Base-by-base conservation (phyloP, 371 early-diverging fungal species). In the Amoeboaphelidium occidentale region DNA sequence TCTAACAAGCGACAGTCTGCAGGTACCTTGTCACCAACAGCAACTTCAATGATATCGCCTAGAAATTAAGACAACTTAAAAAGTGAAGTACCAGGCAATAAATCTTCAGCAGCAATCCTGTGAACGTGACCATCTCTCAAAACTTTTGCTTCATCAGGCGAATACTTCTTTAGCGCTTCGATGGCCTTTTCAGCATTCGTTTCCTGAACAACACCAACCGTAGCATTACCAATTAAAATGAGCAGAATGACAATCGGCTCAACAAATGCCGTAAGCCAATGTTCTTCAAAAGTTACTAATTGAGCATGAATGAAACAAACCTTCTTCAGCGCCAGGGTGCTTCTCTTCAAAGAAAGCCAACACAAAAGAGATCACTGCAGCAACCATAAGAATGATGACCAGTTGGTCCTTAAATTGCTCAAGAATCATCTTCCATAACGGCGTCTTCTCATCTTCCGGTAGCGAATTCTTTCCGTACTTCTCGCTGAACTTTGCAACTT, bases 401-500 rank as follows among this genome's bases (percentile, higher is more conserved):
- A 96, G 78, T 61, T 92, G 89, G 66, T 96, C 97, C 66, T 91
- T 69, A 63, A 96, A 94, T 65, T 96, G 94, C 58, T 88, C 94
- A 51, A 85, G 58, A 48, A 96, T 78, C 51, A 92, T 71, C 55
- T 82, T 66, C 78, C 85, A 88, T 12, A 92, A 62, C 22, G 97
- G 87, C 3, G 90, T 89, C 0, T 79, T 62, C 10, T 64, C 65
- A 48, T 86, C 84, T 48, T 85, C 81, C 3, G 70, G 68, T 13
- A 70, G 58, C 48, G 66, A 82, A 59, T 86, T 86, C 28, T 55
- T 66, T 50, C 86, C 86, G 53, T 73, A 70, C 54, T 73, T 64
- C 25, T 66, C 58, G 27, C 65, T 60, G 42, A 66, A 58, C 45
- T 66, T 63, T n/a, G 56, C 47, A 6, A 74, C 77, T 56, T 81